Evolutionary conservation across 495 filamentous ascomycete species (phyloP), one percentile per base, ranked within the genome.

Genomic region (Durotheca rogersii): DNA sequence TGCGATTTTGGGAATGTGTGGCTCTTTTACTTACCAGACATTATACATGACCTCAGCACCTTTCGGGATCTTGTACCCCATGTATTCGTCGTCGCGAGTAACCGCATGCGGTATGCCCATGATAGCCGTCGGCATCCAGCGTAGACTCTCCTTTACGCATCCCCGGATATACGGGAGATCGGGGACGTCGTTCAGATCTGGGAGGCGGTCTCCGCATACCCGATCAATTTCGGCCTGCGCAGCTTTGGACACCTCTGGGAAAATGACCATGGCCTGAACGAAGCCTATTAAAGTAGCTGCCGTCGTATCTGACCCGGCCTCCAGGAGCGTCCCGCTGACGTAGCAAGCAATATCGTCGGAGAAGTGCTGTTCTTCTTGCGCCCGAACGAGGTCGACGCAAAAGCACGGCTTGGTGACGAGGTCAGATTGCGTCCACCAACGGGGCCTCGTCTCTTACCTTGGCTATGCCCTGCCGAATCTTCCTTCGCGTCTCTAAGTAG

Each of bases 261-360:
- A 83, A 47, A 68, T 67, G 30, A 67, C 60, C 73, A 87, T 74
- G 23, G 80, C 83, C 18, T 84, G 77, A 25, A 86, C 71, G 35
- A 81, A 82, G 12, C 73, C 78, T 57, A 76, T 75, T 20, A 86
- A 67, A 5, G 67, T 70, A 40, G 58, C 63, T 9, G 74, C 66
- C 14, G 68, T 71, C 53, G 81, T 84, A 53, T 85, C 83, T 15
- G 78, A 76, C 4, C 81, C 83, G 7, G 76, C 82, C 17, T 76
- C 70, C 25, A 82, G 77, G 0, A 85, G 54, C 0, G 72, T 72
- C n/a, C 68, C 74, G 3, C 80, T 73, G 12, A 75, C 67, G 54
- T 75, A 76, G 4, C 57, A 58, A 4, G 68, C 72, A 30, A 68
- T 62, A 17, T 64, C 66, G 51, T 77, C 73, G n/a, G 43, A 47